Base-by-base conservation (phyloP, 495 filamentous ascomycete genomes). In the Penicillium cosmopolitanum region DNA sequence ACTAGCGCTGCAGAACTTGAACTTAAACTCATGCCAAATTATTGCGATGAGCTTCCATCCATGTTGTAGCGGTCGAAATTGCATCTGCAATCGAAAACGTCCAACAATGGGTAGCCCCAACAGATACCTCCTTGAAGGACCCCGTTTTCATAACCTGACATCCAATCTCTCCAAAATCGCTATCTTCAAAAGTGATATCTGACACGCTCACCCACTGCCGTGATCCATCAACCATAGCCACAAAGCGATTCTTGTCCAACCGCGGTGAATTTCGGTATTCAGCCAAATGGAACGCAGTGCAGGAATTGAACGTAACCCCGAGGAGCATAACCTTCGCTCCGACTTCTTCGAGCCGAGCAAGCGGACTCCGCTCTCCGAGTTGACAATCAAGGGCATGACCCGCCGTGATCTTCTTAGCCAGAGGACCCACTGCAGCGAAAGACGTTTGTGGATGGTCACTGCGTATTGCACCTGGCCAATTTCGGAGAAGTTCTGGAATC, bases 231-330 rank as follows among this genome's bases (percentile, higher is more conserved):
- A 21, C 13, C 18, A 12, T 23, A 12, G 21, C 44, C 44, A 47
- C 19, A 15, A 44, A 44, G 2, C 11, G n/a, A 4, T 44, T 44
- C 7, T 44, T 15, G 5, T 44, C 40, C 11, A 44, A 4, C 7
- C 16, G 40, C 6, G 40, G 40, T 5, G 40, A 44, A 16, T 15
- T 2, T 7, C 40, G 40, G 4, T 44, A 44, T 16, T 44, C 40
- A 15, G 48, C 48, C 25, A 51, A 51, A 31, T 51, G 48, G n/a
- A 51, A 51, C 3, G 48, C 48, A 28, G 48, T 51, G 12, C 48
- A 51, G 10, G 2, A n/a, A 8, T 51, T 6, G 28, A 51, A 51
- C 15, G 4, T 10, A 11, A 51, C 18, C 3, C 48, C 48, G 2
- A 51, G 25, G 18, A 51, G 12, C 48, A 51, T 31, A 2, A 51